These are phyloP conservation scores for Cladophialophora immunda DNA, from an alignment of 2,329 filamentous ascomycete species.

Conservation along the genomic window DNA sequence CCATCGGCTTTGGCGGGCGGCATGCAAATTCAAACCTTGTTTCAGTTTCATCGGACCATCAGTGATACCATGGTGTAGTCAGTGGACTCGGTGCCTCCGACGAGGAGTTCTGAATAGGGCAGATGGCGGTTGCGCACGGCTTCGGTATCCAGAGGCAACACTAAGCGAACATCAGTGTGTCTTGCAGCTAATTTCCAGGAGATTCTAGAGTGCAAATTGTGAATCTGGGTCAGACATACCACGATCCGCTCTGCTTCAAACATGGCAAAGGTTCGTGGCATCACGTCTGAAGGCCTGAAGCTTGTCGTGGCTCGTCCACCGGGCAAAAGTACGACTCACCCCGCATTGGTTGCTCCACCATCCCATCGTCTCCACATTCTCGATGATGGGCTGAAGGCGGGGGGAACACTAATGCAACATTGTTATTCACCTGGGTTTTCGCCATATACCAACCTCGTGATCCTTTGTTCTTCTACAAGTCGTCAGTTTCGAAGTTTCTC, in stretches of 20 bases:
- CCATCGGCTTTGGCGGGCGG: neutral
- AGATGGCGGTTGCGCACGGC: neutral
- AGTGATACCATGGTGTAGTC: neutral
- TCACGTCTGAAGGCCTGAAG: too few relatives aligned
- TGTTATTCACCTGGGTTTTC: neutral
- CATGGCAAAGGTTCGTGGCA: neutral
- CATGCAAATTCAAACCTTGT: conserved; percentile 1
- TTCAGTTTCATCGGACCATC: neutral
- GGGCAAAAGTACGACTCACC: conserved; percentile 4
- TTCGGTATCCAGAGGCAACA: neutral
- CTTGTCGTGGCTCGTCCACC: too few relatives aligned
- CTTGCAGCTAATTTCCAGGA: neutral
- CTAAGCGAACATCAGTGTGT: too few relatives aligned
- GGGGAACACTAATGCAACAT: conserved; percentile 1
- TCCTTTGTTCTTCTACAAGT: conserved; percentile 1
- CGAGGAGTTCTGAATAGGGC: neutral
- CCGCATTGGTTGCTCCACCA: neutral
- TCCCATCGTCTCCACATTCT: neutral
- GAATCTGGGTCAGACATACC: neutral
- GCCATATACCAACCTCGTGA: neutral
- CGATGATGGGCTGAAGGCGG: conserved; percentile 1
- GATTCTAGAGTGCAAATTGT: neutral
- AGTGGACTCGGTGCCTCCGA: neutral
- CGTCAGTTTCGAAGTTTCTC: neutral
- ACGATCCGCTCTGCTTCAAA: conserved; percentile 5